Evolutionary conservation across 2,329 filamentous ascomycete species (phyloP).

Genomic region (Sporothrix brasiliensis): DNA sequence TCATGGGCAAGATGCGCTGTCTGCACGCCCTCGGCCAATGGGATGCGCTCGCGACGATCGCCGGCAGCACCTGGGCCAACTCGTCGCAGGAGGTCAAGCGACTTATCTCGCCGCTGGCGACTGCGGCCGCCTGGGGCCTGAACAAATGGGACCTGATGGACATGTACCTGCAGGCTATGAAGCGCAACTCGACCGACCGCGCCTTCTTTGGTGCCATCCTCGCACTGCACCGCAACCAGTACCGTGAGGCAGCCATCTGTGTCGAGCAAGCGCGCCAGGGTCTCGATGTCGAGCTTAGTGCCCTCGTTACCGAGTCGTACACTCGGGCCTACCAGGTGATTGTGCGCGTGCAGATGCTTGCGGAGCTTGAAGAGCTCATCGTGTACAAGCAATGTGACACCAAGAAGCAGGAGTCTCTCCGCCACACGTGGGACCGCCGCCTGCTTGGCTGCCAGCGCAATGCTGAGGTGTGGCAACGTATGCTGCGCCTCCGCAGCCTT

Average conservation of each 20-base stretch:
- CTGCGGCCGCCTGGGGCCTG: conserved; percentile 93
- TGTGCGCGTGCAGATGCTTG: conserved; percentile 97
- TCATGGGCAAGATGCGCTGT: conserved; percentile 99
- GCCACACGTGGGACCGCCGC: conserved; percentile 92
- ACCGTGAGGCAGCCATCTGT: conserved; percentile 83
- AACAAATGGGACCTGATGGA: conserved; percentile 99
- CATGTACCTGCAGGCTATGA: conserved; percentile 93
- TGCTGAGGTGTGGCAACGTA: conserved; percentile 97
- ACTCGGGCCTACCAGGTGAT: conserved; percentile 98
- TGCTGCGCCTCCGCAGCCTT: conserved; percentile 90
- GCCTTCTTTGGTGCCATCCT: conserved; percentile 98
- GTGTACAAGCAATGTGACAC: conserved; percentile 93
- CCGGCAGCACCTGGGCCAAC: conserved; percentile 91
- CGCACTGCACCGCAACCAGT: conserved; percentile 92
- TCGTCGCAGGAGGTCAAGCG: conserved; percentile 85
- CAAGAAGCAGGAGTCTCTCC: conserved; percentile 87
- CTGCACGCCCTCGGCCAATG: conserved; percentile 95
- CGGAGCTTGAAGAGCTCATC: conserved; percentile 97
- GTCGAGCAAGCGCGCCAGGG: conserved; percentile 92
- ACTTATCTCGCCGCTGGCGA: conserved; percentile 88
- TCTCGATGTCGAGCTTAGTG: conserved; percentile 92
- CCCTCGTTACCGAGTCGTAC: conserved; percentile 96
- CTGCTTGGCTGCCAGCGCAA: conserved; percentile 95
- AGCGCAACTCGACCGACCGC: conserved; percentile 86
- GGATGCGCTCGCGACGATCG: conserved; percentile 86